These are phyloP conservation scores for Solanum peruvianum DNA, from an alignment of 257 asterid genomes.

Conservation along the genomic window DNA sequence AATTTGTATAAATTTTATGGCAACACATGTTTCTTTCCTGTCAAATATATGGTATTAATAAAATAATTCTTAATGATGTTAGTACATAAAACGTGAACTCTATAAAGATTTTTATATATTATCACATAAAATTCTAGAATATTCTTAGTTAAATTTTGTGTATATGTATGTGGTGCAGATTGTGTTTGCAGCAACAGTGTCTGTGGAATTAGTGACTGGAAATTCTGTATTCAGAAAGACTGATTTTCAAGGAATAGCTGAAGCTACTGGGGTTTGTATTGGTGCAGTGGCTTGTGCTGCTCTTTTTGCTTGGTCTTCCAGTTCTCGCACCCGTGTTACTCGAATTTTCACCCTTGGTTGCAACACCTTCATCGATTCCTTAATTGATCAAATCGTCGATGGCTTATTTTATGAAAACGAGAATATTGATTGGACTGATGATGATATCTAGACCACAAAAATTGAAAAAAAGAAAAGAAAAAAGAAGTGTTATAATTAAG, in stretches of 20 bases:
- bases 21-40: no score
- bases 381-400: conserved; percentile 66
- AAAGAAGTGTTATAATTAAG: not conserved
- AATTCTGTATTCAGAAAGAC: conserved; percentile 61
- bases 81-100: not conserved
- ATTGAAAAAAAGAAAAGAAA: not conserved
- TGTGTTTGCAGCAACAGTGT: conserved; percentile 71
- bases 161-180: conserved; percentile 17
- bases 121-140: not conserved
- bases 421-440: conserved; percentile 34
- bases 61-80: not conserved
- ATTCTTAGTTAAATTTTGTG: not conserved
- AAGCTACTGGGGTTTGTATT: conserved; percentile 48
- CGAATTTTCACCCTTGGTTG: conserved; percentile 47
- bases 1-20: no score
- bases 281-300: conserved; percentile 72
- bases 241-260: conserved; percentile 61
- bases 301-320: conserved; percentile 61
- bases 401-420: conserved; percentile 65
- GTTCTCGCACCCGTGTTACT: conserved; percentile 64
- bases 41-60: not conserved
- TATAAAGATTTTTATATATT: not conserved
- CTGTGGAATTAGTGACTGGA: conserved; percentile 62
- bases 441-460: conserved; percentile 14
- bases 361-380: conserved; percentile 64